Conservation (phyloP, 129 eudicot genomes). For the Tagetes erecta region DNA sequence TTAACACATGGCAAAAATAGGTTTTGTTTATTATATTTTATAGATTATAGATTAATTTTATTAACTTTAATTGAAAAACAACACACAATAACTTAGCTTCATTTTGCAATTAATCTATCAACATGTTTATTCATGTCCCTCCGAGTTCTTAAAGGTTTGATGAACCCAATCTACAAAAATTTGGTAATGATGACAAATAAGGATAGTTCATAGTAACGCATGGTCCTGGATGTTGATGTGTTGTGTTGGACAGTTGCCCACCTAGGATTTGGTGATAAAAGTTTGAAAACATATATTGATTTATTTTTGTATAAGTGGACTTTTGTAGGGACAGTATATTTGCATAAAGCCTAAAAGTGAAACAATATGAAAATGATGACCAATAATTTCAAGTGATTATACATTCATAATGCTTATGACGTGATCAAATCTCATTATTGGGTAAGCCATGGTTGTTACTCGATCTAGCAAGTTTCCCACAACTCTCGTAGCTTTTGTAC, state of each 20-base stretch:
- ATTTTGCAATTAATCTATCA: not conserved
- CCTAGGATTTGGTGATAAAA: conserved; percentile 27
- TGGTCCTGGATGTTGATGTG: conserved; percentile 29
- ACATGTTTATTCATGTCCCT: not conserved
- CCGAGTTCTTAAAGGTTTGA: not conserved
- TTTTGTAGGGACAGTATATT: conserved; percentile 41
- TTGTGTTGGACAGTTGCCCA: conserved; percentile 27
- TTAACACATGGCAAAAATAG: too few relatives aligned
- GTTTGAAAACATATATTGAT: conserved; percentile 32
- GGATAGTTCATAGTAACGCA: conserved; percentile 18
- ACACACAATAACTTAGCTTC: not conserved
- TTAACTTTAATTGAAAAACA: not conserved
- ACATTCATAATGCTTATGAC: conserved; percentile 48
- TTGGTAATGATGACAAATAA: conserved; percentile 12
- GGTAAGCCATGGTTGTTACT: conserved; percentile 41
- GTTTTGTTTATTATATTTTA: too few relatives aligned
- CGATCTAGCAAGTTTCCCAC: conserved; percentile 36
- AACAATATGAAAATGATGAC: conserved; percentile 53
- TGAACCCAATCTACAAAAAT: not conserved
- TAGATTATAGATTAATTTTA: too few relatives aligned
- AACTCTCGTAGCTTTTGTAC: conserved; percentile 6
- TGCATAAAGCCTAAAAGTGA: conserved; percentile 39
- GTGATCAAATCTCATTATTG: conserved; percentile 41
- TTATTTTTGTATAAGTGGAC: conserved; percentile 33
- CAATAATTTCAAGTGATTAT: conserved; percentile 59